Percentiles rank a stretch among this genome's conserved stretches.
Evolutionary conservation across 108 stramenopile genomes (phyloP).

Genomic region (Conticribra weissflogii): DNA sequence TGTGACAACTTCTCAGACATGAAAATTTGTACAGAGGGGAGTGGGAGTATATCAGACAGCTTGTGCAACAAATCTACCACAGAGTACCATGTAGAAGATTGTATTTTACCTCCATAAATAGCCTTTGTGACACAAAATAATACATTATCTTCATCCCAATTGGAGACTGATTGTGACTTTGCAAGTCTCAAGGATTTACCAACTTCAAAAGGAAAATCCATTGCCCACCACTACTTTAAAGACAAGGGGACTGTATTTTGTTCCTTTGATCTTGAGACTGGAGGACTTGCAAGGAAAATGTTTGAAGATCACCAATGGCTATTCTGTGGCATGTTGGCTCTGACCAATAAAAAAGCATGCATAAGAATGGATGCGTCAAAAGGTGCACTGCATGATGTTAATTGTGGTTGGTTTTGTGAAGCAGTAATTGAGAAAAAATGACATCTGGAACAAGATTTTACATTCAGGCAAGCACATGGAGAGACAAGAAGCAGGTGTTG

Average conservation of each 20-base stretch:
- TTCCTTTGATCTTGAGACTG: too few relatives aligned
- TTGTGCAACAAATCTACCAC: too few relatives aligned
- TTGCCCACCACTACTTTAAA: too few relatives aligned
- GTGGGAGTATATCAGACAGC: slow-evolving; percentile 2
- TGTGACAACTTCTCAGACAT: not conserved
- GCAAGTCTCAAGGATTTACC: too few relatives aligned
- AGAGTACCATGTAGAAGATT: too few relatives aligned
- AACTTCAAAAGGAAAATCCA: too few relatives aligned
- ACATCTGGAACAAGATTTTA: slow-evolving; percentile 4
- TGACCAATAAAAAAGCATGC: slow-evolving; percentile 15
- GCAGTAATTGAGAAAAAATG: slow-evolving; percentile 9
- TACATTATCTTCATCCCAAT: too few relatives aligned
- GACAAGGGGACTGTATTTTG: too few relatives aligned
- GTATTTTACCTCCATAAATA: too few relatives aligned
- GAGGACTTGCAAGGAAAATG: slow-evolving; percentile 4
- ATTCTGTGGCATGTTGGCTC: slow-evolving; percentile 11
- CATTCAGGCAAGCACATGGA: slow-evolving; percentile 19
- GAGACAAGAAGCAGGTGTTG: slow-evolving; percentile 20
- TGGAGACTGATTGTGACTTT: too few relatives aligned
- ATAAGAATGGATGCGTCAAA: slow-evolving; percentile 10
- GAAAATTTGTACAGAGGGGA: slow-evolving; percentile 12
- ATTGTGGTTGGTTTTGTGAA: slow-evolving; percentile 22
- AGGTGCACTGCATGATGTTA: slow-evolving; percentile 3
- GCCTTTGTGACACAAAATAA: too few relatives aligned
- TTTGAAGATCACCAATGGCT: slow-evolving; percentile 14